Evolutionary conservation across 2,329 filamentous ascomycete genomes (phyloP), one percentile per base, ranked within the genome.

Genomic region (Aspergillus novoparasiticus): DNA sequence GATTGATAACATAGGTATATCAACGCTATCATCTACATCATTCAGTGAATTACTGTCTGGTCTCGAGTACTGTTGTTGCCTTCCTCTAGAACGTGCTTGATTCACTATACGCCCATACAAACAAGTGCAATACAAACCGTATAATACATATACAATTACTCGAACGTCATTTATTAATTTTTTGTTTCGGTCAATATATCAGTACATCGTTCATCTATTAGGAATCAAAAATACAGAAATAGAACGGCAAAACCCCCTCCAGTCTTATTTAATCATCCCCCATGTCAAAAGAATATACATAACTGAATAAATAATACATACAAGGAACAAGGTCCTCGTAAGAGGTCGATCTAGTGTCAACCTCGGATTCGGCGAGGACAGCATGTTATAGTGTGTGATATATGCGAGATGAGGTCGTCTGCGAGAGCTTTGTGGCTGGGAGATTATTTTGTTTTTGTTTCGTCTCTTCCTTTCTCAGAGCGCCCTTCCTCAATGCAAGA

Each of bases 221-320:
- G 10, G 6, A 51, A 34, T 51, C 48, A 51, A 23, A n/a, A 51
- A 51, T n/a, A 10, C 21, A 23, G 21, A 39, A 55, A 2, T 55
- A 16, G 23, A 55, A n/a, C 32, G 39, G 30, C 32, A 39, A 55
- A 3, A 10, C 21, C 9, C 45, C 14, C 32, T 21, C 51, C n/a
- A 9, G 32, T 21, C 51, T 6, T 34, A 34, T 26, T 9, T 21
- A 23, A 23, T 9, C 14, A 8, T 23, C 51, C 23, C 51, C 32
- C 26, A 23, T 26, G 4, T 19, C 16, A 55, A 26, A 41, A 55
- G 23, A 39, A 55, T 55, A 55, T 55, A 55, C 51, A 55, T 55
- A 55, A 39, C 51, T 26, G 4, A 54, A 39, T 54, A n/a, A 26
- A 28, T 39, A 55, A 55, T 55, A 55, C 19, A 55, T 55, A 55